Percentiles rank a stretch among this genome's conserved stretches.
Evolutionary conservation across 1,284 basidiomycete species (phyloP).

Genomic region (Athelia sp.): DNA sequence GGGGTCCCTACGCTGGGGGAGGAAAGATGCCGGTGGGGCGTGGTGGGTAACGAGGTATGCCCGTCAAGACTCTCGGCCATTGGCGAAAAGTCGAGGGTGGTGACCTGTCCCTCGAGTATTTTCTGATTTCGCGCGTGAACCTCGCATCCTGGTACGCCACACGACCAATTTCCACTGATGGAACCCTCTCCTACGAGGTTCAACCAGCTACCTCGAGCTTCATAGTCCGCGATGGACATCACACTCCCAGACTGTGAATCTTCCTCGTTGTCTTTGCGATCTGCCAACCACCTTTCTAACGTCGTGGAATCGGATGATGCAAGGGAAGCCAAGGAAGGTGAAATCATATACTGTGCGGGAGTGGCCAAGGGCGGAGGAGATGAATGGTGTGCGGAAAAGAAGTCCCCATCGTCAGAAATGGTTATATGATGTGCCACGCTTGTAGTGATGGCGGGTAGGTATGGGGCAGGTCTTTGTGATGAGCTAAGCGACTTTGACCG

Average conservation of each 20-base stretch:
- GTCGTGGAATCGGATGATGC: slow-evolving; percentile 28
- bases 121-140: slow-evolving; percentile 13
- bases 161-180: slow-evolving; percentile 18
- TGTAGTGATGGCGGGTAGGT: neutral
- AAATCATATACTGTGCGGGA: neutral
- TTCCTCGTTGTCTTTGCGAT: slow-evolving; percentile 20
- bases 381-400: neutral
- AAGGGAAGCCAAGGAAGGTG: neutral
- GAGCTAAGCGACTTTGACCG: neutral
- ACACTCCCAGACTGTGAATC: slow-evolving; percentile 13
- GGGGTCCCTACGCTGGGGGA: neutral
- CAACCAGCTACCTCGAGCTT: slow-evolving; percentile 42
- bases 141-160: slow-evolving; percentile 22
- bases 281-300: slow-evolving; percentile 35
- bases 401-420: neutral
- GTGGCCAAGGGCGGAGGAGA: neutral
- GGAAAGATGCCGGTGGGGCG: neutral
- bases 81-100: neutral
- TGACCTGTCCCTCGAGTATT: neutral
- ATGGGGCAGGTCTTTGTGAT: neutral
- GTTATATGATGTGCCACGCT: neutral
- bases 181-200: slow-evolving; percentile 17
- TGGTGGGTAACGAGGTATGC: neutral
- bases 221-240: slow-evolving; percentile 42
- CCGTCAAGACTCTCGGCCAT: neutral